phyloP scores from a whole-genome alignment of 306 rosid species.

The Cicer cuneatum region DNA sequence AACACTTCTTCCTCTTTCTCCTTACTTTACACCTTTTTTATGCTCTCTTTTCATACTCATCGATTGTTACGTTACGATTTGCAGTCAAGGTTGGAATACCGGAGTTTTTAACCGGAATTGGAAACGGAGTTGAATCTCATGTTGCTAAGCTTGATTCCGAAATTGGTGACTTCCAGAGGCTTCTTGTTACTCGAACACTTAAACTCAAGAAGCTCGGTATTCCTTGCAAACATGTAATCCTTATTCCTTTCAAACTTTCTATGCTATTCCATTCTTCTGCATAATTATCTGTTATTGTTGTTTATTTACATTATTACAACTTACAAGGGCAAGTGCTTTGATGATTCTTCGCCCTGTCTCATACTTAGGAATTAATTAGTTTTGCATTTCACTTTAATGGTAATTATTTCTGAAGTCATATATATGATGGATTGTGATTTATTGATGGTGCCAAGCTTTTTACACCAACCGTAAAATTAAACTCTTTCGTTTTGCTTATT shows the following conservation, averaged over 20 bases:
- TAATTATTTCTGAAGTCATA: no score
- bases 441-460: no score
- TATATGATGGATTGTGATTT: no score
- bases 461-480: no score
- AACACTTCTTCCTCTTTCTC: not conserved
- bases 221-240: slow-evolving; percentile 80
- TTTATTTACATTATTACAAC: slow-evolving; percentile 35
- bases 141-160: slow-evolving; percentile 78
- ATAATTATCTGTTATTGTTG: not conserved
- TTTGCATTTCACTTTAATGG: no score
- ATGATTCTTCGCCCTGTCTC: not conserved
- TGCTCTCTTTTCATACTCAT: not conserved
- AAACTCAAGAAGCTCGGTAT: slow-evolving; percentile 81
- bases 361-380: not conserved
- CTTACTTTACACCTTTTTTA: not conserved
- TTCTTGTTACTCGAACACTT: slow-evolving; percentile 81
- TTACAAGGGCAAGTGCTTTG: slow-evolving; percentile 34
- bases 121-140: slow-evolving; percentile 80
- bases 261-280: not conserved
- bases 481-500: no score
- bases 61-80: not conserved
- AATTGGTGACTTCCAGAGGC: slow-evolving; percentile 80
- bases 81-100: slow-evolving; percentile 88
- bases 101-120: slow-evolving; percentile 80
- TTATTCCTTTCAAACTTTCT: not conserved